Percentiles rank a stretch among this genome's conserved stretches.
Evolutionary conservation across 352 stramenopile species (phyloP).

Genomic region (Phytophthora europaea): DNA sequence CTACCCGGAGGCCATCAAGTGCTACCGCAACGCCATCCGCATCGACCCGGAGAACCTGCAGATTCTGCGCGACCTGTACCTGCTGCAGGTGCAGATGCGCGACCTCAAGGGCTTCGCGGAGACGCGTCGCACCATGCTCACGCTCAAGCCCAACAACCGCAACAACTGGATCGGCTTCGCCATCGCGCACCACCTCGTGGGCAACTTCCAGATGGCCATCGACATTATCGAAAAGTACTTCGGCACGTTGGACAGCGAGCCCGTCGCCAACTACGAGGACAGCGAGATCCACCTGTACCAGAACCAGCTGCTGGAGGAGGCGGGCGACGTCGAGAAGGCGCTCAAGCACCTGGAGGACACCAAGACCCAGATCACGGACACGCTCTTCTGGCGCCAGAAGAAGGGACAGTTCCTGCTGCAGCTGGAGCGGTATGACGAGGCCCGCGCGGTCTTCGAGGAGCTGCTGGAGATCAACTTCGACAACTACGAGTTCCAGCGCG

Average conservation of each 20-base stretch:
- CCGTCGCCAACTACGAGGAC: conserved; percentile 91
- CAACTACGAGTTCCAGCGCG: conserved; percentile 91
- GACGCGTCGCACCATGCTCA: conserved; percentile 95
- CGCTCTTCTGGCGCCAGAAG: conserved; percentile 80
- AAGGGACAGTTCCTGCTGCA: conserved; percentile 81
- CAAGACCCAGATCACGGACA: conserved; percentile 80
- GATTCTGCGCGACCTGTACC: conserved; percentile 97
- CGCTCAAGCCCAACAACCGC: conserved; percentile 94
- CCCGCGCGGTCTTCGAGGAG: conserved; percentile 69
- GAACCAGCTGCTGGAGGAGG: conserved; percentile 94
- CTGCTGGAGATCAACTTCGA: conserved; percentile 92
- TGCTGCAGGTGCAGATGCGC: conserved; percentile 96
- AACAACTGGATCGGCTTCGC: conserved; percentile 99
- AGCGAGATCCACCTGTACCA: conserved; percentile 98
- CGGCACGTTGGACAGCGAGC: conserved; percentile 82
- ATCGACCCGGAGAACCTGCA: conserved; percentile 98
- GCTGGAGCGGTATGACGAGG: conserved; percentile 74
- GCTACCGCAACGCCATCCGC: conserved; percentile 97
- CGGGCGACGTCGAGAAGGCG: conserved; percentile 85
- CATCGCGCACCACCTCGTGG: conserved; percentile 95
- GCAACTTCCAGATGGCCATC: conserved; percentile 94
- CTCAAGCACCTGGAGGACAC: conserved; percentile 88
- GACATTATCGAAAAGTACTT: conserved; percentile 98
- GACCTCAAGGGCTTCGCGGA: conserved; percentile 94
- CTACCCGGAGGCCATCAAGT: conserved; percentile 98